Conservation (phyloP, 208 protist genomes). For the Acanthamoeba royreba region DNA sequence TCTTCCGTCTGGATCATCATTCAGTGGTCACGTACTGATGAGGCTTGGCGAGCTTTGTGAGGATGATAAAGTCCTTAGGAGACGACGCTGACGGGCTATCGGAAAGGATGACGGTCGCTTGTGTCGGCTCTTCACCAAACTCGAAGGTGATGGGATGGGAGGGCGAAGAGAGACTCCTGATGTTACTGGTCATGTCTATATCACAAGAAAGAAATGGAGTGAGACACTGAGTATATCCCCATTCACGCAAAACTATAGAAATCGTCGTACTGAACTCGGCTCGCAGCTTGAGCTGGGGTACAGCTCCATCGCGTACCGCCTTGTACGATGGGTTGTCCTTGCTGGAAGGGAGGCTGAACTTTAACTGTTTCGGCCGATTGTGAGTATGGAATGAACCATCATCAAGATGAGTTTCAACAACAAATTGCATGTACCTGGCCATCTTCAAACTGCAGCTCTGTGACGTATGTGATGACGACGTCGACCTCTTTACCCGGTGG, state of each 20-base stretch:
- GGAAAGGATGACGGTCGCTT: neutral
- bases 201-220: neutral
- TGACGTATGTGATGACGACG: conserved; percentile 46
- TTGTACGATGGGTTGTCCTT: neutral
- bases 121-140: conserved; percentile 14
- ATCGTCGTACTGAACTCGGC: neutral
- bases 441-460: conserved; percentile 13
- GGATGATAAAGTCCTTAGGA: conserved; percentile 22
- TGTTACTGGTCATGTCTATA: neutral
- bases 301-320: neutral
- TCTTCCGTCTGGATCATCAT: neutral
- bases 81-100: neutral
- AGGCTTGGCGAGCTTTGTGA: conserved; percentile 37
- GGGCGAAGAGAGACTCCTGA: neutral
- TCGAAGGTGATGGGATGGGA: conserved; percentile 4
- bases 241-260: neutral
- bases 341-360: neutral
- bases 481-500: conserved; percentile 39
- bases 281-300: neutral
- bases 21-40: neutral
- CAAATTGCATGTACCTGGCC: neutral
- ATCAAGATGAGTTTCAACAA: too few relatives aligned
- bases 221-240: neutral
- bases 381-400: too few relatives aligned
- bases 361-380: too few relatives aligned